Base-by-base conservation (phyloP, 108 stramenopile genomes). In the Fragilariopsis cylindrus region DNA sequence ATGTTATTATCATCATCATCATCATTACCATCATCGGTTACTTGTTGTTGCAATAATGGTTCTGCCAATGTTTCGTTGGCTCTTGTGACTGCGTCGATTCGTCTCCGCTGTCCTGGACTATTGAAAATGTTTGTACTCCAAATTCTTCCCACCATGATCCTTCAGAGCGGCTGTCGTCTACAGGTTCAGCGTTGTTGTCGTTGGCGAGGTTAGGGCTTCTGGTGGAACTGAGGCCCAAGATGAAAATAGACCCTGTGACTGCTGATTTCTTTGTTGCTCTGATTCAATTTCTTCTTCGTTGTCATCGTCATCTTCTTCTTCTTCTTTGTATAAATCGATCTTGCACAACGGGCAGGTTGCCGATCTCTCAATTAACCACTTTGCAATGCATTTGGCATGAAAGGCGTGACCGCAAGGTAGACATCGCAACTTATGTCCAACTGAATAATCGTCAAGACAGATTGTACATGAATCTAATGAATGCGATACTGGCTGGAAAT, bases 401-500 rank as follows among this genome's bases (percentile, higher is more conserved):
- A 91, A 91, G 12, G 65, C 72, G 69, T 94, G 93, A 1, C 75
- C 56, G 70, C 93, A 94, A 7, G 89, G 88, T 66, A 94, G 65
- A 42, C 74, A 56, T 39, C 88, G 84, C 8, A 92, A 53, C 71
- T 62, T 69, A 30, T 87, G 76, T 8, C 79, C 85, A 8, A 76
- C 48, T 57, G 73, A 77, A 71, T 88, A 94, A 39, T 94, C 93
- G 45, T 87, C 89, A 16, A 94, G 75, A 65, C 93, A 94, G 39
- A 94, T 87, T 8, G 87, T 74, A 69, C 93, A 94, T 46, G 60
- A 62, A 55, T 49, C 60, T 48, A 48, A 8, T 2, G 11, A 48
- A 4, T 69, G 15, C 5, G n/a, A 4, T 12, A 41, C 0, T n/a
- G 67, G 67, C 49, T 48, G 48, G 11, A 40, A 12, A 47, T 12